Evolutionary conservation across 176 grass and related monocot genomes (phyloP).

Genomic region (Avena atlantica): DNA sequence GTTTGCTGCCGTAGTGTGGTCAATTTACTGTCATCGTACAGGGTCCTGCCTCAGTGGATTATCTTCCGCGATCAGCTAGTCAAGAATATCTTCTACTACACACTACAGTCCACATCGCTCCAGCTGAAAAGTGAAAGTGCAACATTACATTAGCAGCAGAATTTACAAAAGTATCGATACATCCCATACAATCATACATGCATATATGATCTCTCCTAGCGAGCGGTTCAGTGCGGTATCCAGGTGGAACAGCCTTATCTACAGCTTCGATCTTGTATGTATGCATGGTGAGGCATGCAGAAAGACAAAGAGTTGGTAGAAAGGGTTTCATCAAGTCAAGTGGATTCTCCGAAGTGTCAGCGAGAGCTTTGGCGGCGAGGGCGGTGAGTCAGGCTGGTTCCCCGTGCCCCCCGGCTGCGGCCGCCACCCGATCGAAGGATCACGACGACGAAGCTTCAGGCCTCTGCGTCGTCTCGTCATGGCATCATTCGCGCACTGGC

Average conservation of each 20-base stretch:
- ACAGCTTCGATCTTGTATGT: background rate
- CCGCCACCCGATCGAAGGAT: background rate
- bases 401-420: background rate
- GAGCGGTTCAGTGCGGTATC: background rate
- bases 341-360: background rate
- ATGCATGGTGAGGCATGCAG: background rate
- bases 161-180: background rate
- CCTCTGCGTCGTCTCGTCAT: too few species aligned
- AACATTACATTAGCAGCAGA: background rate
- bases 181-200: background rate
- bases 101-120: background rate
- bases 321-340: background rate
- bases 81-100: slow-evolving; percentile 13
- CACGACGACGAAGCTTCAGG: background rate
- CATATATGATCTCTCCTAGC: background rate
- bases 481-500: too few species aligned
- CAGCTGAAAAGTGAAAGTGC: slow-evolving; percentile 7
- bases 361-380: background rate
- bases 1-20: background rate
- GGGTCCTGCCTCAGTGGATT: background rate
- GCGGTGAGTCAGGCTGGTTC: background rate
- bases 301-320: background rate
- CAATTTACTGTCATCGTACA: background rate
- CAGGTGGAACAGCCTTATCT: too few species aligned
- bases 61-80: background rate